A percentile compares a stretch with the other conserved stretches of the same genome.
Conservation (phyloP, 2,329 filamentous ascomycete genomes). For the Xylariales sp. region DNA sequence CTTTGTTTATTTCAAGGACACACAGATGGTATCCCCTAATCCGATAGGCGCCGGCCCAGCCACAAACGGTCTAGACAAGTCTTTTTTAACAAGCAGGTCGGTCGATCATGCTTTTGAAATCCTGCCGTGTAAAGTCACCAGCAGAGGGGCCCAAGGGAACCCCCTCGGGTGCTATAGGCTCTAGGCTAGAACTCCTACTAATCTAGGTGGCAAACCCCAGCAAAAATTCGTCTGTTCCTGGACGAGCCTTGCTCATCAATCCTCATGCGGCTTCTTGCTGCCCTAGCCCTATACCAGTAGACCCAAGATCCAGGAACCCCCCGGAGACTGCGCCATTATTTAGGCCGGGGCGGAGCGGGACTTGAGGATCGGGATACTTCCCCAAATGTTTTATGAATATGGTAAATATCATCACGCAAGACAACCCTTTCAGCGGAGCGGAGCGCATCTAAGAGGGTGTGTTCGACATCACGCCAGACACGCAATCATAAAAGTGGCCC, state of each 20-base stretch:
- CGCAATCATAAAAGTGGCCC: background rate
- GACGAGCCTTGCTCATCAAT: slow-evolving; percentile 29
- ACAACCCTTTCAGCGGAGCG: background rate
- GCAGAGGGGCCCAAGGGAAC: slow-evolving; percentile 4
- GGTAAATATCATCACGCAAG: slow-evolving; percentile 4
- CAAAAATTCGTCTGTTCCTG: slow-evolving; percentile 22
- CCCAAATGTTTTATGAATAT: background rate
- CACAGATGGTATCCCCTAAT: slow-evolving; percentile 29
- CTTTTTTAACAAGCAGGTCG: slow-evolving; percentile 42
- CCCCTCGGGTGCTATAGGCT: slow-evolving; percentile 18
- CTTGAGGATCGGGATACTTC: slow-evolving; percentile 23
- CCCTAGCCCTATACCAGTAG: slow-evolving; percentile 36
- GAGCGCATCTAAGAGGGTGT: background rate
- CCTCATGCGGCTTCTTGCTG: slow-evolving; percentile 25
- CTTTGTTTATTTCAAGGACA: slow-evolving; percentile 30
- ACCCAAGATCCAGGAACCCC: slow-evolving; percentile 38
- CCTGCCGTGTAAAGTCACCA: slow-evolving; percentile 31
- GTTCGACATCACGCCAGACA: slow-evolving; percentile 6
- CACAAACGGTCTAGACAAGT: slow-evolving; percentile 50
- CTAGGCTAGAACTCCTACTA: slow-evolving; percentile 1
- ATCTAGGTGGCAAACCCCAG: slow-evolving; percentile 18
- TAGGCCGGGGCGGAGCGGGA: slow-evolving; percentile 44
- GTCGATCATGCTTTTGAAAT: slow-evolving; percentile 37
- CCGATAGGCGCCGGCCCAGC: slow-evolving; percentile 45
- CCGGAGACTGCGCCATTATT: slow-evolving; percentile 36